Conservation (phyloP, 139 green algal species). For the Dunaliella primolecta region DNA sequence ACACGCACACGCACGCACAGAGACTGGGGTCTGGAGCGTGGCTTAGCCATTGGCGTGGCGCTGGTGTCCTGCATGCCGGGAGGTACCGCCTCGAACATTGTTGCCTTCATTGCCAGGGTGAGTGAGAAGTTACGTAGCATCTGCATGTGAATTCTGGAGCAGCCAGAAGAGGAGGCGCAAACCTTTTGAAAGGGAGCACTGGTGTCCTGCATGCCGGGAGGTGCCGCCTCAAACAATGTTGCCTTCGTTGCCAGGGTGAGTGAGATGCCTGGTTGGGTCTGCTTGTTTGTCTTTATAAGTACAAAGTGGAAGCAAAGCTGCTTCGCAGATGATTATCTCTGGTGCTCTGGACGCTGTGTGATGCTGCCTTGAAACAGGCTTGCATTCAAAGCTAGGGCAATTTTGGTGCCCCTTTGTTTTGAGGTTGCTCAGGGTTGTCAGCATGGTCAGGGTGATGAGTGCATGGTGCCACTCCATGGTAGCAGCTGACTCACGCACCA, state of each 20-base stretch:
- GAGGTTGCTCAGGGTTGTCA: too few relatives aligned
- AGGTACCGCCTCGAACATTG: conserved; percentile 58
- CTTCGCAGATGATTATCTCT: too few relatives aligned
- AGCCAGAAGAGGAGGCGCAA: too few relatives aligned
- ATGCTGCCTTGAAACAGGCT: conserved; percentile 59
- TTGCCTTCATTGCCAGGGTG: conserved; percentile 56
- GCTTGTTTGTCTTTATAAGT: too few relatives aligned
- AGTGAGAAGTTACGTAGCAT: not conserved
- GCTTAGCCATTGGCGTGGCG: conserved; percentile 54
- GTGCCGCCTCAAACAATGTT: conserved; percentile 58
- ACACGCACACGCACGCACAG: too few relatives aligned
- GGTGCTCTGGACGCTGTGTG: conserved; percentile 60
- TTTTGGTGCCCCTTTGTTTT: too few relatives aligned
- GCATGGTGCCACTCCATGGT: too few relatives aligned
- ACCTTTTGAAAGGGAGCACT: too few relatives aligned
- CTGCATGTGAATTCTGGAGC: too few relatives aligned
- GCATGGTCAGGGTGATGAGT: too few relatives aligned
- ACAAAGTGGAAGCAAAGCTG: too few relatives aligned
- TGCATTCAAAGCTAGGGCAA: conserved; percentile 56
- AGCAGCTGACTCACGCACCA: too few relatives aligned
- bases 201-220: conserved; percentile 62
- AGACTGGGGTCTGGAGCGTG: conserved; percentile 38
- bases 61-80: conserved; percentile 65
- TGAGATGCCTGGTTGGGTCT: not conserved
- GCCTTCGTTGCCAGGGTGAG: conserved; percentile 51